Evolutionary conservation across 1,284 basidiomycete species (phyloP).

Genomic region (Pseudozyma sp.): DNA sequence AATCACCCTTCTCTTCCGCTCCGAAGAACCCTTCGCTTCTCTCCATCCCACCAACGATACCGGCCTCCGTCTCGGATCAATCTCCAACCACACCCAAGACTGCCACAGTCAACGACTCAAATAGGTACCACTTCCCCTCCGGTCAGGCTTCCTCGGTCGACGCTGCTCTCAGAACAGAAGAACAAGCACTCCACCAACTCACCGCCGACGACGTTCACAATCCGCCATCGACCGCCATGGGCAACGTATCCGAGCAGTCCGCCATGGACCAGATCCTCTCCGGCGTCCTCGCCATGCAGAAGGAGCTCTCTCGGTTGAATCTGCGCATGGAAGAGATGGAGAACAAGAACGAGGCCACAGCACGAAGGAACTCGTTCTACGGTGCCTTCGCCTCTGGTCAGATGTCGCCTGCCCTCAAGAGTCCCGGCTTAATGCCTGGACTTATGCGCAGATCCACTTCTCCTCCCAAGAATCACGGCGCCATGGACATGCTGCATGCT

Average conservation of each 20-base stretch:
- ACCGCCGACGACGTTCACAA: slow-evolving; percentile 14
- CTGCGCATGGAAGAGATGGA: slow-evolving; percentile 58
- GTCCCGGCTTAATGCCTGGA: slow-evolving; percentile 37
- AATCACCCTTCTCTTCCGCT: slow-evolving; percentile 5
- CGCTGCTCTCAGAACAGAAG: slow-evolving; percentile 13
- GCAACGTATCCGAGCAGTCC: slow-evolving; percentile 32
- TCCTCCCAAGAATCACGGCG: slow-evolving; percentile 41
- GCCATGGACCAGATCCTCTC: slow-evolving; percentile 57
- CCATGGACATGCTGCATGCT: slow-evolving; percentile 30
- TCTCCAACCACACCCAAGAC: slow-evolving; percentile 36
- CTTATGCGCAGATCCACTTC: slow-evolving; percentile 44
- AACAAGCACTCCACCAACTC: slow-evolving; percentile 26
- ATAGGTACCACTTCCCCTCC: slow-evolving; percentile 3
- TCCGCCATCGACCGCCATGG: slow-evolving; percentile 20
- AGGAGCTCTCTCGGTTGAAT: slow-evolving; percentile 59
- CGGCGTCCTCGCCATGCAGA: slow-evolving; percentile 61
- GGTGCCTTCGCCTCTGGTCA: slow-evolving; percentile 24
- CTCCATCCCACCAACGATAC: slow-evolving; percentile 17
- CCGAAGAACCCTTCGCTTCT: slow-evolving; percentile 15
- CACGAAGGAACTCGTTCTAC: slow-evolving; percentile 47
- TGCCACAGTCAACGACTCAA: slow-evolving; percentile 5
- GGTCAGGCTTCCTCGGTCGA: slow-evolving; percentile 2
- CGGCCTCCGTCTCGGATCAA: not conserved
- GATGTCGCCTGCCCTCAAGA: slow-evolving; percentile 45
- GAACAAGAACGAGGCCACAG: slow-evolving; percentile 27